Evolutionary conservation across 2,329 filamentous ascomycete species (phyloP).

Genomic region (Colletotrichum spinosum): DNA sequence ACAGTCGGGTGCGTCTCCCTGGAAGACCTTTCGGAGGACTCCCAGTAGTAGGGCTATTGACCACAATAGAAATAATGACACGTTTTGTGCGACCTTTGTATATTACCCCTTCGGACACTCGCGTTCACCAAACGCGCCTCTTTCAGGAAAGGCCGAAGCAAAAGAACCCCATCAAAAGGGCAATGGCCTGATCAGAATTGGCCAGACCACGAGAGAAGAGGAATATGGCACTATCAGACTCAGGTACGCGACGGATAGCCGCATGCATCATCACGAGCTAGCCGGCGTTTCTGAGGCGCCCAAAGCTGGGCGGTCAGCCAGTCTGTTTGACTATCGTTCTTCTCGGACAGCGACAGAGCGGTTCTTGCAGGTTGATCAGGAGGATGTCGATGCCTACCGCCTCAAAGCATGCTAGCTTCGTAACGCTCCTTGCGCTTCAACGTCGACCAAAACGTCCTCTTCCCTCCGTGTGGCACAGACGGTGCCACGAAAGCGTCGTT

Average conservation of each 20-base stretch:
- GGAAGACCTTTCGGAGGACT: slow-evolving; percentile 3
- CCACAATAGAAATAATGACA: slow-evolving; percentile 8
- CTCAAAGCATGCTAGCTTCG: not conserved
- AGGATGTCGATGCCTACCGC: no score
- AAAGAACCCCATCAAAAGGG: not conserved
- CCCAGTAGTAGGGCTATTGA: not conserved
- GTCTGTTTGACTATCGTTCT: not conserved
- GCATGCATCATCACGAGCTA: slow-evolving; percentile 2
- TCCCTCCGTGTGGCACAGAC: slow-evolving; percentile 2
- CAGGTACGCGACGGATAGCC: slow-evolving; percentile 14
- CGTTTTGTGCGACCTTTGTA: slow-evolving; percentile 2
- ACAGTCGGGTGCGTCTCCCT: not conserved
- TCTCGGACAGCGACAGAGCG: not conserved
- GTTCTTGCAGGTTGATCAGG: no score
- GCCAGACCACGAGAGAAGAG: not conserved
- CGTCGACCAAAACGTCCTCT: slow-evolving; percentile 1
- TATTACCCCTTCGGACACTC: not conserved
- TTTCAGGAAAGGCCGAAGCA: not conserved
- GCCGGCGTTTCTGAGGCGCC: not conserved
- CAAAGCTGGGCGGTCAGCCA: slow-evolving; percentile 8
- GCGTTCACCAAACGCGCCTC: no score
- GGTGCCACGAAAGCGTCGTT: slow-evolving; percentile 1
- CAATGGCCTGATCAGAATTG: not conserved
- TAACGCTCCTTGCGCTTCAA: not conserved
- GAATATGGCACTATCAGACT: slow-evolving; percentile 3